Base-by-base conservation (phyloP, 2,329 filamentous ascomycete genomes). In the Paraphaeosphaeria minitans region DNA sequence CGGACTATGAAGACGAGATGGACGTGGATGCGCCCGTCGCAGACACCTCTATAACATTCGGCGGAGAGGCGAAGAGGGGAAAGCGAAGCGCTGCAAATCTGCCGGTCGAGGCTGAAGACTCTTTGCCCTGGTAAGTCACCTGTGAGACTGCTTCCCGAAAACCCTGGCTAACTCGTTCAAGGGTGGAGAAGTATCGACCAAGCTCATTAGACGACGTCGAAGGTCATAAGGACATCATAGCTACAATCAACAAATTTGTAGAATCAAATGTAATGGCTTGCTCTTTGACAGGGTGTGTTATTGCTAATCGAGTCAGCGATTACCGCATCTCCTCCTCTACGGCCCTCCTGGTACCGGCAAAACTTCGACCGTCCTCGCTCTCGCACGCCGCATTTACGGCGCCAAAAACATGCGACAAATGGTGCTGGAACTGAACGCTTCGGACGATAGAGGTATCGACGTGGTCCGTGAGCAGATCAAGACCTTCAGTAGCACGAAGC, bases 381-480 rank as follows among this genome's bases (percentile, higher is more conserved):
- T 99, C 43, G 93, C 95, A 35, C 87, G 95, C 54, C 88, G 91
- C 60, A 98, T 99, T 78, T 99, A 99, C 74, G 95, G 95, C 54
- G 80, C 83, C 58, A 89, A 91, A 64, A 97, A 98, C 77, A 90
- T 97, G 88, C 89, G 94, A 19, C 95, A 99, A 78, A 98, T 99
- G 93, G 95, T 99, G 19, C 86, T 99, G 35, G 95, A 99, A 79
- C 86, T 99, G 65, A 99, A 99, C 76, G 95, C 95, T 42, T 97
- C 93, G 50, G 95, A 99, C 75, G 95, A 99, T 77, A 86, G 95
- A 78, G 95, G 95, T 72, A 99, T 99, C 76, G 95, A 99, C 66
- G 95, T 99, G 2, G 95, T 99, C 57, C 70, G 77, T 66, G 95
- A 99, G 80, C 95, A 99, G 79, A 99, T 99, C 85, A 99, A 98